These are phyloP conservation scores for Hordeum marinum DNA, from an alignment of 176 grass and related monocot genomes.

Conservation along the genomic window DNA sequence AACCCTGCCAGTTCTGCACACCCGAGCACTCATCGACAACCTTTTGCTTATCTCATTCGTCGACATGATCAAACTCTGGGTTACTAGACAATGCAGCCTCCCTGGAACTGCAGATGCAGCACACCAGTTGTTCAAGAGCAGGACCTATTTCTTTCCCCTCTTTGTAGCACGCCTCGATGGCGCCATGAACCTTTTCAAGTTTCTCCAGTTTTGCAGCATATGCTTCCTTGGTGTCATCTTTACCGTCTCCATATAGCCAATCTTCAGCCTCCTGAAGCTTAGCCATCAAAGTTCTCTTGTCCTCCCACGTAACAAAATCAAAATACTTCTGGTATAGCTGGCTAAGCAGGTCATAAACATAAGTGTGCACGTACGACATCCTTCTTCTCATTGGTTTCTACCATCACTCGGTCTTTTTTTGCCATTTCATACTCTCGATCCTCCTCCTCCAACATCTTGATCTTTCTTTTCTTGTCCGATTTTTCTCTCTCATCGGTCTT, in stretches of 20 bases:
- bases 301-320: conserved; percentile 54
- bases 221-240: conserved; percentile 87
- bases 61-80: too few species aligned
- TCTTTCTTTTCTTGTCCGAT: too few species aligned
- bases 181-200: conserved; percentile 69
- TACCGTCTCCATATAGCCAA: conserved; percentile 95
- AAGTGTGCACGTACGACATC: conserved; percentile 81
- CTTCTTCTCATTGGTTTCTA: conserved; percentile 93
- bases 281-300: conserved; percentile 53
- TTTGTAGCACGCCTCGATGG: conserved; percentile 10
- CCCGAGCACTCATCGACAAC: too few species aligned
- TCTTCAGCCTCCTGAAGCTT: conserved; percentile 83
- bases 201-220: conserved; percentile 88
- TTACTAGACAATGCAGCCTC: too few species aligned
- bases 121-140: too few species aligned
- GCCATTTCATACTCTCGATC: conserved; percentile 77
- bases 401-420: conserved; percentile 73
- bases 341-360: conserved; percentile 95
- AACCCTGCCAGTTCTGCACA: too few species aligned
- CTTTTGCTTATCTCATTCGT: too few species aligned
- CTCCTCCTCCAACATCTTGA: too few species aligned
- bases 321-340: conserved; percentile 82
- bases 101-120: too few species aligned
- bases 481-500: too few species aligned
- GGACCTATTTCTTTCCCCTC: too few species aligned